A percentile compares a stretch with the other conserved stretches of the same genome.
Evolutionary conservation across 78 protist species (phyloP).

Genomic region (Corallochytrium limacisporum): DNA sequence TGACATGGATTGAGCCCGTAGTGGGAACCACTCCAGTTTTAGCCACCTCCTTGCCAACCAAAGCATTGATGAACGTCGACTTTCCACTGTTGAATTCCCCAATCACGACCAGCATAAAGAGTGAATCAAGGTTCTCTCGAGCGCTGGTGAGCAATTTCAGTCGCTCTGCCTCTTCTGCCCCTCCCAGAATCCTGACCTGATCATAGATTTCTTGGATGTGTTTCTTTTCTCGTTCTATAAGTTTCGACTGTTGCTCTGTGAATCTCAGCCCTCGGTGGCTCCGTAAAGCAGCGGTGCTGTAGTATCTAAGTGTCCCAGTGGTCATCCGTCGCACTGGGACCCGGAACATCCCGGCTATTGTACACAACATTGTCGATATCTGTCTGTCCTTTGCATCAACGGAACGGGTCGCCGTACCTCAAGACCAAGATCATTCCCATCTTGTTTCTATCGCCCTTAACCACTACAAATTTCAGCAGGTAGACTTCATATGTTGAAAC

Average conservation of each 20-base stretch:
- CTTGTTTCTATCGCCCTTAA: no score
- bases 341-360: no score
- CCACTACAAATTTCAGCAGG: no score
- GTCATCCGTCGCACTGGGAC: no score
- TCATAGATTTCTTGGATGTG: neutral
- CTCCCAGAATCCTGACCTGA: neutral
- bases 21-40: neutral
- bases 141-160: neutral
- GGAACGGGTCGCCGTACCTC: no score
- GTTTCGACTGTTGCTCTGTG: neutral
- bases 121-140: neutral
- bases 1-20: neutral
- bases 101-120: neutral
- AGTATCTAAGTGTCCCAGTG: no score
- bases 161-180: neutral
- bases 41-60: neutral
- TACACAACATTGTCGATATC: no score
- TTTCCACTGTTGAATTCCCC: conserved; percentile 14
- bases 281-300: no score
- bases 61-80: conserved; percentile 1
- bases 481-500: no score
- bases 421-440: no score
- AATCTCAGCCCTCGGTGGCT: no score
- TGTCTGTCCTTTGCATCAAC: no score
- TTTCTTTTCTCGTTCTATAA: neutral